Conservation (phyloP, 2,329 filamentous ascomycete species). For the Diaporthe vexans region DNA sequence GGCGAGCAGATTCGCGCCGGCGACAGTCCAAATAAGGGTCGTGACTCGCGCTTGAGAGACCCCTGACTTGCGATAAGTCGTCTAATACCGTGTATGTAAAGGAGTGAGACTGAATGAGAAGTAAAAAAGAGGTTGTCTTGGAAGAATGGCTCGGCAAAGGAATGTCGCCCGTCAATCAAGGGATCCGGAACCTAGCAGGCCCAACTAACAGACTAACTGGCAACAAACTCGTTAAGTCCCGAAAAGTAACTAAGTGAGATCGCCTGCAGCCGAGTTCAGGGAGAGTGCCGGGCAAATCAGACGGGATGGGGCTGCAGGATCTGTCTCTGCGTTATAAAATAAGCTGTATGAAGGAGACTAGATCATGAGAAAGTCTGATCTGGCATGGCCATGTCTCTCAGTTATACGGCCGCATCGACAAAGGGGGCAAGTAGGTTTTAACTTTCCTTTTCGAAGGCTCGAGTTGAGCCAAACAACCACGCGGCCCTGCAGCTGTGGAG, state of each 20-base stretch:
- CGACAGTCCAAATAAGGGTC: slow-evolving; percentile 24
- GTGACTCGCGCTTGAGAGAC: slow-evolving; percentile 29
- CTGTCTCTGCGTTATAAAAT: slow-evolving; percentile 27
- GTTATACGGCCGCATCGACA: slow-evolving; percentile 27
- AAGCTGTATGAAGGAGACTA: slow-evolving; percentile 11
- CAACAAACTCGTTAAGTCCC: background rate
- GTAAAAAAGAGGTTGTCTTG: slow-evolving; percentile 16
- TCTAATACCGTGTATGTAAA: slow-evolving; percentile 5
- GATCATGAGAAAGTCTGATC: background rate
- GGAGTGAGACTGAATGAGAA: slow-evolving; percentile 7
- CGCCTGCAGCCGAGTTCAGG: slow-evolving; percentile 11
- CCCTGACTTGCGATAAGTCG: slow-evolving; percentile 28
- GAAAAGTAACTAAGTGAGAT: slow-evolving; percentile 11
- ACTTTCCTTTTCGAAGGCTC: slow-evolving; percentile 14
- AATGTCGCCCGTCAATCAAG: slow-evolving; percentile 32
- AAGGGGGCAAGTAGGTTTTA: background rate
- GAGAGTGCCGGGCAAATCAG: slow-evolving; percentile 18
- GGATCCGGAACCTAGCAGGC: slow-evolving; percentile 23
- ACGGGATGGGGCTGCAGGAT: slow-evolving; percentile 1
- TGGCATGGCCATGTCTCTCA: slow-evolving; percentile 28
- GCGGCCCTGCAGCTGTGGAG: slow-evolving; percentile 14
- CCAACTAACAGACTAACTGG: background rate
- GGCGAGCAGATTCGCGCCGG: slow-evolving; percentile 16
- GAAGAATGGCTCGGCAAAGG: slow-evolving; percentile 20
- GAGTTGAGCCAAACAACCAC: slow-evolving; percentile 30